Base-by-base conservation (phyloP, 306 rosid species). In the Vigna mungo region DNA sequence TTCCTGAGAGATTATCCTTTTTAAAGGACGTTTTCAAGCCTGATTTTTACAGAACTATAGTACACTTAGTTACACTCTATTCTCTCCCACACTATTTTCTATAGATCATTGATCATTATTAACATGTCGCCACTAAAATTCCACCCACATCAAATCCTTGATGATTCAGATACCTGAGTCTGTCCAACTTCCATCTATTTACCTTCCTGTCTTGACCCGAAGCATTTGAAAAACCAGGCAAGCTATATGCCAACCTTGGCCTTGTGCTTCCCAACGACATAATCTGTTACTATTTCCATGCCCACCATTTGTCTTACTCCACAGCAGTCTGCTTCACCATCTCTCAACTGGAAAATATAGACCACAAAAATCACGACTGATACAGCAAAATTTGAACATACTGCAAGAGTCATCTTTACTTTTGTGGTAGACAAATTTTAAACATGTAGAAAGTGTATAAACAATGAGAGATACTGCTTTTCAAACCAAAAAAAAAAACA, bases 21-120 rank as follows among this genome's bases (percentile, higher is more conserved):
- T 46, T 16, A 20, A 76, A 72, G 30, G 60, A 67, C 7, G 77
- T 30, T 71, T 58, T 82, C 17, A 27, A 78, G 37, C 82, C 76
- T 80, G 68, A 62, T 53, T 75, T 87, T 63, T 84, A 82, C 85
- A 87, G 37, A 83, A 75, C 85, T 75, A 80, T 82, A 51, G 67
- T 87, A 85, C 83, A 84, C 15, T 76, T 67, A 49, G 49, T 74
- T 77, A 63, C 73, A 54, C 41, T 62, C 56, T 72, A 72, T 30
- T 68, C 47, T 81, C 80, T 72, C 71, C 68, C 56, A 84, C 48
- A 48, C 43, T 21, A 4, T 55, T 53, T 66, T 32, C 64, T 76
- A 58, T 56, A 56, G 30, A 71, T 53, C 76, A 14, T 66, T 73
- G 71, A 48, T 72, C 71, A 49, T 34, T 37, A 49, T 34, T 27